Base-by-base conservation (phyloP, 495 filamentous ascomycete genomes). In the Tricharina praecox region DNA sequence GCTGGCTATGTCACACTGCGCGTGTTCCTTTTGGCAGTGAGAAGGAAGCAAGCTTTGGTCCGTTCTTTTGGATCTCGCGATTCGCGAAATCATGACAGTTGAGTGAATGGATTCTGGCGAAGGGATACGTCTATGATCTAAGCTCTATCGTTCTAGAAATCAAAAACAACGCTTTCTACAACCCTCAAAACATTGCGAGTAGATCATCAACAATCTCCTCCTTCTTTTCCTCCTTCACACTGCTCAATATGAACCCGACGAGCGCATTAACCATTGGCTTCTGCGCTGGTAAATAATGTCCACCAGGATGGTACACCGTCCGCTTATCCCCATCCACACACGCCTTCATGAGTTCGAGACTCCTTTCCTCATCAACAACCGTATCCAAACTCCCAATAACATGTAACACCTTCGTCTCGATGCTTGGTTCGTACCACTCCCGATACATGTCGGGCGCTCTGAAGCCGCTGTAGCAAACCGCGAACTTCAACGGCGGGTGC, bases 291-390 rank as follows among this genome's bases (percentile, higher is more conserved):
- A 97, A 68, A 60, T 88, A 93, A 63, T 97, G 90, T 0, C 90
- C 88, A 11, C 90, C 90, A 2, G 90, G 88, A 68, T 96, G 90
- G 54, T 73, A 77, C 32, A 93, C 72, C 25, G 86, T 77, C 40
- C 62, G 60, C 51, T 66, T 72, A 8, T 64, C 73, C 11, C 75
- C 75, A 3, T 25, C 33, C 44, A 61, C 69, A 64, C 82, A 93
- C 42, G 73, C 69, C 15, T 80, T 74, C 28, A 82, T 70, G 52
- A 96, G 62, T 45, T 67, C 67, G 58, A 70, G 60, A 60, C 72
- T 80, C 56, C 82, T 66, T 38, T 55, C 54, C 69, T 94, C 86
- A 32, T 82, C 81, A 18, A 97, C 88, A 8, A 96, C 82, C 23
- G 77, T 80, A 72, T 97, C 90, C 61, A 95, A 62, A 28, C 74